phyloP scores from a whole-genome alignment of 495 filamentous ascomycete genomes.

The Trichoderma orchidacearum region DNA sequence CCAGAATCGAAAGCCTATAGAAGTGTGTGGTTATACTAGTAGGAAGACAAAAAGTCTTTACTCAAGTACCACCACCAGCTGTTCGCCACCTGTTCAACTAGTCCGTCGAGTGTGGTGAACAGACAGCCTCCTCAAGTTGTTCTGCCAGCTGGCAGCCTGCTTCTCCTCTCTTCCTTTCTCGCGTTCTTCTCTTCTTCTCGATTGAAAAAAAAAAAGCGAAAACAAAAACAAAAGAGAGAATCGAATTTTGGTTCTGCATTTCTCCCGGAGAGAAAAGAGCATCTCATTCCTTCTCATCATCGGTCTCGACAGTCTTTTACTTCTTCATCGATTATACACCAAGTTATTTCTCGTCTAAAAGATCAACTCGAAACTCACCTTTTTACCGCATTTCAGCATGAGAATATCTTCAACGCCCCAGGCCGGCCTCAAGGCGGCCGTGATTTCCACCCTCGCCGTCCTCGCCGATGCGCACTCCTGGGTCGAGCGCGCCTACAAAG shows the following conservation, averaged over 20 bases:
- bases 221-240: background rate
- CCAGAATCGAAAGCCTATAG: background rate
- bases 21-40: too few species aligned
- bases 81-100: background rate
- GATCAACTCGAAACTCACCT: background rate
- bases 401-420: background rate
- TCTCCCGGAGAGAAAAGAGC: background rate
- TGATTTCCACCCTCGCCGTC: background rate
- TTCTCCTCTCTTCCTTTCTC: background rate
- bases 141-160: background rate
- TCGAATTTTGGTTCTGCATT: background rate
- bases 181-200: background rate
- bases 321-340: background rate
- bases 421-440: background rate
- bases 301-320: background rate
- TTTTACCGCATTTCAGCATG: background rate
- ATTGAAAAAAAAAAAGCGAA: background rate
- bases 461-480: slow-evolving; percentile 49
- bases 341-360: background rate
- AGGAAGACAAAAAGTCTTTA: too few species aligned
- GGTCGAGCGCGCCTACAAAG: slow-evolving; percentile 58
- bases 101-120: background rate
- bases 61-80: background rate
- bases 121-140: background rate
- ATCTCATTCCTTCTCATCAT: background rate